Base-by-base conservation (phyloP, 306 rosid species). In the Boehmeria nivea region DNA sequence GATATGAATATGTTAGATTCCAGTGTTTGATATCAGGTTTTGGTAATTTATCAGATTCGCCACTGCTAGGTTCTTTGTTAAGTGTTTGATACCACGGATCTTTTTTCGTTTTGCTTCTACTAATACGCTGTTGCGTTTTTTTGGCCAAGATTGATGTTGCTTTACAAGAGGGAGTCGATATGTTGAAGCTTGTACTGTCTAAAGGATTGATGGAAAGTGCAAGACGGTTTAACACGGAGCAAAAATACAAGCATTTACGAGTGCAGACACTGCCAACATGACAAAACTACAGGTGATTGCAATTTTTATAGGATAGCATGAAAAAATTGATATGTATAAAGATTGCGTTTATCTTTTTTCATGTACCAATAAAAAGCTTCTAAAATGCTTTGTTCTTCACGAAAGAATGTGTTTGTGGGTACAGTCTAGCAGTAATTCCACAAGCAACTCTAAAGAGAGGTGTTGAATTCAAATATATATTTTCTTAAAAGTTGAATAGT, bases 161-260 rank as follows among this genome's bases (percentile, higher is more conserved):
- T 27, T 36, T 68, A 25, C 62, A 64, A 50, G 82, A 77, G 55
- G 82, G 78, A 64, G 73, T 49, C 22, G 82, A 78, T 15, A 81
- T 74, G 33, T 71, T 84, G 78, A 83, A 81, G 77, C 22, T 51
- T 37, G 65, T 82, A 51, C 44, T 83, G 43, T 76, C 70, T 17
- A 71, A 50, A 62, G 94, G 91, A 49, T 71, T 78, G 55, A 40
- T 59, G n/a, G 73, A 76, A 75, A 79, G 82, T 54, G 84, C 83
- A 17, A 69, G 84, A 64, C 52, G 81, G 68, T 90, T 86, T 72
- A 85, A 86, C 79, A 59, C 62, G 11, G 90, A 86, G 62, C 88
- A 84, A 57, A 90, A 90, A 64, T 82, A 80, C 72, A 90, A 84
- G 73, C 90, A 86, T 78, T 36, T 84, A 5, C 70, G 86, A 75